A percentile compares a stretch with the other conserved stretches of the same genome.
Evolutionary conservation across 2,329 filamentous ascomycete genomes (phyloP).

Genomic region (Colletotrichum salicis): DNA sequence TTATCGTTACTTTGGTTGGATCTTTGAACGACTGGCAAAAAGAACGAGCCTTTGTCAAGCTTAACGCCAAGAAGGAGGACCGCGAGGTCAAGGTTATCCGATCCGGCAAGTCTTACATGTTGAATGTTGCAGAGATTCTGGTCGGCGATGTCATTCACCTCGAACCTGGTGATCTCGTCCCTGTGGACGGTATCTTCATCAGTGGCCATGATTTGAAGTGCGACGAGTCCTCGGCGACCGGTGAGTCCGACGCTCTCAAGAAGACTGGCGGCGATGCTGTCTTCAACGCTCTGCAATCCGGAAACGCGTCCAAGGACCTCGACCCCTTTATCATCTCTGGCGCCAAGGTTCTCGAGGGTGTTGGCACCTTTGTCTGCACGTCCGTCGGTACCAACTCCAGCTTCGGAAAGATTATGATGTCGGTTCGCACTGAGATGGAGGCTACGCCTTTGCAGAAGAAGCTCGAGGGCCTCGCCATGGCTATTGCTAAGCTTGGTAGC

Average conservation of each 20-base stretch:
- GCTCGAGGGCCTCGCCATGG: conserved; percentile 56
- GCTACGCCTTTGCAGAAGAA: conserved; percentile 66
- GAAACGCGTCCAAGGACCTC: conserved; percentile 57
- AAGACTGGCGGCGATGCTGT: conserved; percentile 71
- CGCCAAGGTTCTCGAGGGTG: conserved; percentile 63
- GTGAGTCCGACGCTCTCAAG: conserved; percentile 78
- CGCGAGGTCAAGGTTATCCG: conserved; percentile 74
- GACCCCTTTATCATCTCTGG: conserved; percentile 75
- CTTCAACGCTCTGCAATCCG: conserved; percentile 62
- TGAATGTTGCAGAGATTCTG: conserved; percentile 74
- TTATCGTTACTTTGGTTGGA: conserved; percentile 72
- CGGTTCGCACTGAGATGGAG: conserved; percentile 61
- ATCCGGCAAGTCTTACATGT: conserved; percentile 71
- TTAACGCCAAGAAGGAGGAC: conserved; percentile 72
- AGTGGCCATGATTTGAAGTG: conserved; percentile 65
- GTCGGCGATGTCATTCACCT: conserved; percentile 77
- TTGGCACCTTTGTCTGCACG: conserved; percentile 65
- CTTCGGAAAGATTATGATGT: conserved; percentile 67
- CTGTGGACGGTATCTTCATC: conserved; percentile 77
- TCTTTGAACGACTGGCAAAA: conserved; percentile 76
- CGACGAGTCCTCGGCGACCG: conserved; percentile 79
- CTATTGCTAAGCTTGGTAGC: conserved; percentile 62
- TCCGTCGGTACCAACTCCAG: conserved; percentile 66
- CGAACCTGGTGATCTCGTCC: conserved; percentile 75
- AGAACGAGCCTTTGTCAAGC: conserved; percentile 71